Percentiles rank a stretch among this genome's conserved stretches.
Evolutionary conservation across 2,329 filamentous ascomycete species (phyloP).

Genomic region (Aureobasidium namibiae): DNA sequence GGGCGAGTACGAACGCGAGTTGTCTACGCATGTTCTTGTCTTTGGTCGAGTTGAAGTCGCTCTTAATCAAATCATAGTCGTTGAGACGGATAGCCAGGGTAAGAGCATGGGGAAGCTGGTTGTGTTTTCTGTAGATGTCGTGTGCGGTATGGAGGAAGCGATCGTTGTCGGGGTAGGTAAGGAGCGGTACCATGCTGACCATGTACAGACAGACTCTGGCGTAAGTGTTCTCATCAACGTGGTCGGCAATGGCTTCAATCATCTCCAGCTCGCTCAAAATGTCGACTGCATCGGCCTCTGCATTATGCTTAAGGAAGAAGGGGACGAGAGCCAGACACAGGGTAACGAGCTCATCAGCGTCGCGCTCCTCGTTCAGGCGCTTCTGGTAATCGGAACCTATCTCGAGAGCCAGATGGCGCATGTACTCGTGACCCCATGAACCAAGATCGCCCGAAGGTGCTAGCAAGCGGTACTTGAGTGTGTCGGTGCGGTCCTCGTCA

Average conservation of each 20-base stretch:
- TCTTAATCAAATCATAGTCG: conserved; percentile 67
- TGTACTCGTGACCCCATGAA: conserved; percentile 98
- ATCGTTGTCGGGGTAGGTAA: conserved; percentile 96
- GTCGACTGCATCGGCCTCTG: conserved; percentile 95
- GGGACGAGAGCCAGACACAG: conserved; percentile 80
- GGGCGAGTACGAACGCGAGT: conserved; percentile 83
- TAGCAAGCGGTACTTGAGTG: conserved; percentile 87
- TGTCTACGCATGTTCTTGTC: conserved; percentile 85
- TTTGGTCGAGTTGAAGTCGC: conserved; percentile 69
- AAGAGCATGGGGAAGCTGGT: conserved; percentile 88
- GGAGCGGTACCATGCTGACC: conserved; percentile 95
- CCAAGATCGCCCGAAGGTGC: conserved; percentile 86
- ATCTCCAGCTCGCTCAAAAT: conserved; percentile 96
- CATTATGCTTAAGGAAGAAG: conserved; percentile 93
- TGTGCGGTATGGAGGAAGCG: conserved; percentile 89
- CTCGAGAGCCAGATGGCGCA: conserved; percentile 87
- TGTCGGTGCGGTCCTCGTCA: conserved; percentile 91
- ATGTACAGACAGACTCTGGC: conserved; percentile 92
- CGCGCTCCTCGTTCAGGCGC: conserved; percentile 75
- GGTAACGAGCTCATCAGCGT: conserved; percentile 74
- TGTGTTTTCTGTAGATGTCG: conserved; percentile 86
- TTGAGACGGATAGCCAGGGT: conserved; percentile 90
- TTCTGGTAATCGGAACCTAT: conserved; percentile 92
- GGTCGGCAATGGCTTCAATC: conserved; percentile 82
- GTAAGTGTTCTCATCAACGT: conserved; percentile 91